Evolutionary conservation across 768 basidiomycete species (phyloP).

Genomic region (Imleria badia): DNA sequence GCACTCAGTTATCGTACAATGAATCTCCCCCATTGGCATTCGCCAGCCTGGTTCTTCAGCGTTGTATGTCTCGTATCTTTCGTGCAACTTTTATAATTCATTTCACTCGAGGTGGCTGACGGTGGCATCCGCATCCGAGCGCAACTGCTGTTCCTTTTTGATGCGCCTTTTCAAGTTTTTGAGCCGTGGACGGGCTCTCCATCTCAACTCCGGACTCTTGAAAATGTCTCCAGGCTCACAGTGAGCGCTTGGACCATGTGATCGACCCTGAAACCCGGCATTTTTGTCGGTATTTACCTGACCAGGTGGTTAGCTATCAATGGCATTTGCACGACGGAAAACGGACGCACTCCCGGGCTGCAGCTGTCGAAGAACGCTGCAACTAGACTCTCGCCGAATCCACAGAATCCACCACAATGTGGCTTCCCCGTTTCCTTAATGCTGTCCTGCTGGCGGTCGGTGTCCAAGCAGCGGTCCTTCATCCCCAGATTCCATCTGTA

Average conservation of each 20-base stretch:
- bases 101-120: no score
- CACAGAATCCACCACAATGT: background rate
- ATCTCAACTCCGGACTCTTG: no score
- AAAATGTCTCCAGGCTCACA: no score
- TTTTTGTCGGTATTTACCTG: background rate
- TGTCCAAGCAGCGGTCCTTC: slow-evolving; percentile 2
- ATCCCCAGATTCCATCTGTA: slow-evolving; percentile 40
- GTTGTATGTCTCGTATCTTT: no score
- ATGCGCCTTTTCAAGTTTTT: no score
- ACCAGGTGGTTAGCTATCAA: background rate
- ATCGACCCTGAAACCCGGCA: background rate
- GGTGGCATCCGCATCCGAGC: no score
- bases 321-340: background rate
- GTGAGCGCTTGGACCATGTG: background rate
- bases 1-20: no score
- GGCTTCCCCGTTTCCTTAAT: background rate
- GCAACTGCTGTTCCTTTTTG: no score
- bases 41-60: no score
- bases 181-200: no score
- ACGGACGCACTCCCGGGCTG: background rate
- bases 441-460: background rate
- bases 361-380: background rate
- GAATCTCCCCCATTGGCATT: no score
- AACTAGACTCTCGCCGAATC: background rate
- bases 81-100: no score